These are phyloP conservation scores for Debaryomyces udenii DNA, from an alignment of 1,139 yeast genomes.

Conservation along the genomic window DNA sequence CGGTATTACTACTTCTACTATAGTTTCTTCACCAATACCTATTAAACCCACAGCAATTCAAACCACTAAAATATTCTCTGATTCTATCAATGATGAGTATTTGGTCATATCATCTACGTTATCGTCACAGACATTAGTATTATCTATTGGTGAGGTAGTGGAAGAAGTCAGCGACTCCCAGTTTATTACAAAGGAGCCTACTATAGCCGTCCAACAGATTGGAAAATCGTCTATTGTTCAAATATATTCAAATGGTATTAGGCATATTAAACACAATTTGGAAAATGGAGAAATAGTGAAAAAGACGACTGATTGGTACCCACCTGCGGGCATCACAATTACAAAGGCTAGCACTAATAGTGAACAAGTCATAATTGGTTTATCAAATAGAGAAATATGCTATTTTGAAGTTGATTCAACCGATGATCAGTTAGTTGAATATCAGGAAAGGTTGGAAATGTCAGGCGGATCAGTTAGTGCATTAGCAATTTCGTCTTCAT, in stretches of 20 bases:
- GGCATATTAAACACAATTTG: constrained; percentile 52
- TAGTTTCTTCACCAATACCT: constrained; percentile 77
- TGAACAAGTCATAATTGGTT: constrained; percentile 68
- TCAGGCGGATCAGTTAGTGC: constrained; percentile 52
- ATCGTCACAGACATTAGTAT: constrained; percentile 61
- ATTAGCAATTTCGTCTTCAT: constrained; percentile 51
- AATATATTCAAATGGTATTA: constrained; percentile 71
- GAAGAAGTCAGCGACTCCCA: constrained; percentile 75
- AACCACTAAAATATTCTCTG: constrained; percentile 53
- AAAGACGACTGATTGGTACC: constrained; percentile 68
- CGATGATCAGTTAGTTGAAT: constrained; percentile 69
- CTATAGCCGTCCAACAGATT: constrained; percentile 71
- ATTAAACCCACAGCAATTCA: constrained; percentile 60
- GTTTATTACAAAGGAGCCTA: constrained; percentile 56
- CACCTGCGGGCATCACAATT: constrained; percentile 78
- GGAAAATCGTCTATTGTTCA: constrained; percentile 71
- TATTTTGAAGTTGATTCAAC: constrained; percentile 78
- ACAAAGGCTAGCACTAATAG: constrained; percentile 62
- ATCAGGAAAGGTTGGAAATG: constrained; percentile 62
- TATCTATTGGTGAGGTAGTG: constrained; percentile 78
- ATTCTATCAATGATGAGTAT: constrained; percentile 60
- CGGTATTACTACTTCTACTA: constrained; percentile 61
- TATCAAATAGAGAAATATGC: constrained; percentile 74
- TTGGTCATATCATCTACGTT: constrained; percentile 68
- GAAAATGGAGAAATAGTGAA: constrained; percentile 20